Evolutionary conservation across 1,284 basidiomycete species (phyloP), one percentile per base, ranked within the genome.

Genomic region (Phenoliferia sp.): DNA sequence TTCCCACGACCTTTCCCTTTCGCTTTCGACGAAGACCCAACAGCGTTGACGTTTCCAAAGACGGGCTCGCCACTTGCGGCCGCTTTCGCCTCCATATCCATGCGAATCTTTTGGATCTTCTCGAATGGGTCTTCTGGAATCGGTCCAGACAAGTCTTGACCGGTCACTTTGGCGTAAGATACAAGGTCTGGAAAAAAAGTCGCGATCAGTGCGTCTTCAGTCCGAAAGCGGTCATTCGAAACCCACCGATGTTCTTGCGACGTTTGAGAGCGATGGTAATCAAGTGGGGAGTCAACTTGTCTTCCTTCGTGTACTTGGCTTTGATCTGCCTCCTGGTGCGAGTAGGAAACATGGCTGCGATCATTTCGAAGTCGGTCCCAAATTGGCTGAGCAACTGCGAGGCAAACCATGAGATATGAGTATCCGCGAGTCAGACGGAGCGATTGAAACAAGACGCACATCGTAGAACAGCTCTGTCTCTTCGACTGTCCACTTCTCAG

Each of bases 311-410:
- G 82, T 92, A 94, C 78, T 95, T 95, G 75, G 89, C 88, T 80
- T 92, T 92, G 79, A 93, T 93, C 57, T 90, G 87, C 73, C 88
- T 90, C 22, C 92, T 84, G 75, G 90, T 89, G n/a, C 92, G 87
- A 22, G 88, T 88, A 33, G 91, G 90, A 39, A 94, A 84, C 15
- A 93, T 83, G 69, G 88, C 87, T 2, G 92, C 89, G 65, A 94
- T 92, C 66, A 94, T 85, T 77, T 94, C 92, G 76, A 94, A 94
- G 73, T 94, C 93, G 77, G 92, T 90, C 39, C 92, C 92, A 76
- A 92, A 94, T 76, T 92, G 90, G 4, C 87, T 84, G 36, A 94
- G 80, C 16, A 90, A 90, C 90, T 93, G 73, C 17, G 48, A 39
- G n/a, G 5, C 17, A 48, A 39, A 59, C 17, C 22, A 22, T n/a